Percentiles rank a stretch among this genome's conserved stretches.
phyloP scores from a whole-genome alignment of 2,329 filamentous ascomycete species.

The Aurifilum marmelostoma region DNA sequence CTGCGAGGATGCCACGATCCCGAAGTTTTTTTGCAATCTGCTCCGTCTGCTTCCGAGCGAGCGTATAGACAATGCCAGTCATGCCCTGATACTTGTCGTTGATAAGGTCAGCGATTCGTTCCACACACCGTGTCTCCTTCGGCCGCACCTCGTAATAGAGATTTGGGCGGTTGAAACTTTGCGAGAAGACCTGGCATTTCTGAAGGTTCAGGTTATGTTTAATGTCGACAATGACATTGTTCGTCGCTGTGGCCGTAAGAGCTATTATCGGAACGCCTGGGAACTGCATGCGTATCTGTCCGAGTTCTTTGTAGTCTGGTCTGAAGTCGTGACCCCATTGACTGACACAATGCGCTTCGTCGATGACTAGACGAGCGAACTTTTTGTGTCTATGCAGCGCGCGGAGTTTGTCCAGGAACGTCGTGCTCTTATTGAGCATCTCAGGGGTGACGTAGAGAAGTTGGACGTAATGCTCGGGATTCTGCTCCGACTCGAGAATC shows the following conservation, averaged over 20 bases:
- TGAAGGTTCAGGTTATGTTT: constrained; percentile 87
- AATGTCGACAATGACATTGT: constrained; percentile 89
- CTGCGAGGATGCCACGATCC: constrained; percentile 68
- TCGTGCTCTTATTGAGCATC: constrained; percentile 84
- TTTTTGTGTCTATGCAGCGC: constrained; percentile 70
- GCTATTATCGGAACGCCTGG: constrained; percentile 88
- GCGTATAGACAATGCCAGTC: constrained; percentile 90
- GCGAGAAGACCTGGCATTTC: constrained; percentile 76
- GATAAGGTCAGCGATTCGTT: constrained; percentile 68
- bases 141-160: constrained; percentile 81
- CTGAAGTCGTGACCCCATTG: constrained; percentile 99
- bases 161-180: constrained; percentile 98
- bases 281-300: constrained; percentile 72
- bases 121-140: constrained; percentile 65
- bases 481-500: constrained; percentile 57
- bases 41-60: constrained; percentile 84
- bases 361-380: constrained; percentile 90
- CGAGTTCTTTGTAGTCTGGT: constrained; percentile 89
- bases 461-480: constrained; percentile 78
- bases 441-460: constrained; percentile 95
- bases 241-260: constrained; percentile 90
- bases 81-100: constrained; percentile 68
- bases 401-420: constrained; percentile 68
- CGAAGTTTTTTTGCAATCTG: constrained; percentile 71
- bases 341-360: constrained; percentile 98